Evolutionary conservation across 129 eudicot species (phyloP).

Genomic region (Flaveria linearis): DNA sequence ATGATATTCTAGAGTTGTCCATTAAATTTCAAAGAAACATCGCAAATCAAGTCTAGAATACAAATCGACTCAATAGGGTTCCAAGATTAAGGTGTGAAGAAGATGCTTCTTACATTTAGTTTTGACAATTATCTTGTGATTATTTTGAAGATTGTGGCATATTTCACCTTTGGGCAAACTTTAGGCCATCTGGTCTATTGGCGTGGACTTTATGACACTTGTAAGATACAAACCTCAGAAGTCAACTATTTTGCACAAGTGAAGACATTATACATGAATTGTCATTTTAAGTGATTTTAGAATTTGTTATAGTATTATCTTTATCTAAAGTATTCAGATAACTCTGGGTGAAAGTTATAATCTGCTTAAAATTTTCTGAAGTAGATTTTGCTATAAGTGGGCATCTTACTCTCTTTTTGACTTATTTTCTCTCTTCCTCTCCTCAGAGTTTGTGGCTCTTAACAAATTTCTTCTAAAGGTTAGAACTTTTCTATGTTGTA

Average conservation of each 20-base stretch:
- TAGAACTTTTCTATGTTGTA: slow-evolving; percentile 42
- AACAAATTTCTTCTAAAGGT: slow-evolving; percentile 89
- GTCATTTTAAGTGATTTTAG: slow-evolving; percentile 2
- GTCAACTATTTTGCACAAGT: slow-evolving; percentile 11
- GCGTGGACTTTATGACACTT: neutral
- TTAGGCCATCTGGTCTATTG: neutral
- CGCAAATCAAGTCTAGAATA: neutral
- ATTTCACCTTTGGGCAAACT: neutral
- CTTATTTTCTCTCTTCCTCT: slow-evolving; percentile 23
- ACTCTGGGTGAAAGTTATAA: slow-evolving; percentile 1
- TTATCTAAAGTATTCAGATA: neutral
- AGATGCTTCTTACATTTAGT: neutral
- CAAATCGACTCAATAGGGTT: neutral
- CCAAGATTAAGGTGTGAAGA: slow-evolving; percentile 1
- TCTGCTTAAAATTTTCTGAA: neutral
- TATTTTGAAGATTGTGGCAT: slow-evolving; percentile 1
- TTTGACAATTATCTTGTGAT: neutral
- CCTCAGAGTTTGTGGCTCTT: slow-evolving; percentile 85
- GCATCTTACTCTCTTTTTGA: slow-evolving; percentile 30
- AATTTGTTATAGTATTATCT: neutral
- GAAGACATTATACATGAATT: neutral
- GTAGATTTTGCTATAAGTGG: slow-evolving; percentile 12
- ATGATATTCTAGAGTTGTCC: neutral
- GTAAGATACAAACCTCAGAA: neutral
- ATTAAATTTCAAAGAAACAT: slow-evolving; percentile 15